Base-by-base conservation (phyloP, 805 yeast genomes). In the Ogataea angusta region DNA sequence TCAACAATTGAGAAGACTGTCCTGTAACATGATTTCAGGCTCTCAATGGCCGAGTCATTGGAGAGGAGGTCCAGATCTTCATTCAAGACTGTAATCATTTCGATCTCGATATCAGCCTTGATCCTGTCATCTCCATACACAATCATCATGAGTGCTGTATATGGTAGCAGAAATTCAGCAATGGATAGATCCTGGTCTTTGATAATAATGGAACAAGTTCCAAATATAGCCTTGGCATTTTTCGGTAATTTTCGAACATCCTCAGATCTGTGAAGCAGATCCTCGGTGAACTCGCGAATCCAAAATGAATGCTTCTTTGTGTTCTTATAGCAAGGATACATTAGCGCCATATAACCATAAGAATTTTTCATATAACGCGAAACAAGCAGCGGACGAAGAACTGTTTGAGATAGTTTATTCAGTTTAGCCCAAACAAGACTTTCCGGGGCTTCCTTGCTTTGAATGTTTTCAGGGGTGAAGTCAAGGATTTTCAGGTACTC, bases 1-100 rank as follows among this genome's bases (percentile, higher is more conserved):
- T 93, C 98, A 19, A 90, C 64, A 3, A 90, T 78, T 29, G 80
- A 78, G 53, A 93, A 88, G 0, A 89, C 73, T 0, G 88, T 69
- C 43, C 85, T 85, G 52, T 78, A 85, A 48, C 88, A 82, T 31
- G 76, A 63, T 50, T 76, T 78, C 43, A 84, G 57, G 43, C 74
- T 76, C 45, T 83, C 91, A 5, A 62, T 54, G 2, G 76, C 64
- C 34, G 74, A 68, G 34, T 78, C 77, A 21, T 79, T 78, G 13
- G 75, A 72, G 14, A 71, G 59, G 2, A 57, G 49, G 6, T 68
- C 66, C 3, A 70, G 53, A 38, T 72, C 75, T 23, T 72, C 67
- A 3, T 72, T 65, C 42, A 90, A 67, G 9, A 90, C 76, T 8
- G 67, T 59, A 38, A 71, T 56, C 30, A 91, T 74, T 54, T 93